A percentile compares a stretch with the other conserved stretches of the same genome.
Evolutionary conservation across 2,329 filamentous ascomycete genomes (phyloP).

Genomic region (Pyricularia sp.): DNA sequence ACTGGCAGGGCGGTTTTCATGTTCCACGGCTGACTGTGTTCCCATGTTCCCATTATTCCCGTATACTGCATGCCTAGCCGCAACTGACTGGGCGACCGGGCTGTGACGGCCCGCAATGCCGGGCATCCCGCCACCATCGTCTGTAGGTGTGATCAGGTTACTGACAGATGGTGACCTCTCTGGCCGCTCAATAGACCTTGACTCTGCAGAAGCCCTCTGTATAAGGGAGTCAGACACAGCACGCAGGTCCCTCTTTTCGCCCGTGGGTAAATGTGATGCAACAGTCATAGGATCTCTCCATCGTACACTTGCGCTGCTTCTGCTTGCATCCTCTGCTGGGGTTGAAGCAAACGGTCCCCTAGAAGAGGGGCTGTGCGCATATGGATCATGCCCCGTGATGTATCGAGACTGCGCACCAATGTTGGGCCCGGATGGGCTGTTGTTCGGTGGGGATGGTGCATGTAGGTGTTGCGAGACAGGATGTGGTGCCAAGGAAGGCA

Average conservation of each 20-base stretch:
- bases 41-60: not conserved
- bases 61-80: not conserved
- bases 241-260: not conserved
- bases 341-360: not conserved
- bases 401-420: not conserved
- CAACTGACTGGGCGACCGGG: not conserved
- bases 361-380: not conserved
- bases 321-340: not conserved
- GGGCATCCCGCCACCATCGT: not conserved
- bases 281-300: slow-evolving; percentile 2
- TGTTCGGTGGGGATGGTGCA: not conserved
- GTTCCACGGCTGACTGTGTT: not conserved
- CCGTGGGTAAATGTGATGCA: not conserved
- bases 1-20: not conserved
- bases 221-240: not conserved
- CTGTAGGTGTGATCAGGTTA: slow-evolving; percentile 10
- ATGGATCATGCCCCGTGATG: not conserved
- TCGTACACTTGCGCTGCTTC: not conserved
- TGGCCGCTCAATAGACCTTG: not conserved
- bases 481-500: slow-evolving; percentile 12
- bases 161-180: slow-evolving; percentile 12
- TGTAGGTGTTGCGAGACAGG: slow-evolving; percentile 8
- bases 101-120: not conserved
- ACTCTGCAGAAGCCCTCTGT: slow-evolving; percentile 1
- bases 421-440: not conserved